Percentiles rank a stretch among this genome's conserved stretches.
Evolutionary conservation across 352 stramenopile species (phyloP).

Genomic region (Pythium grandisporangium): DNA sequence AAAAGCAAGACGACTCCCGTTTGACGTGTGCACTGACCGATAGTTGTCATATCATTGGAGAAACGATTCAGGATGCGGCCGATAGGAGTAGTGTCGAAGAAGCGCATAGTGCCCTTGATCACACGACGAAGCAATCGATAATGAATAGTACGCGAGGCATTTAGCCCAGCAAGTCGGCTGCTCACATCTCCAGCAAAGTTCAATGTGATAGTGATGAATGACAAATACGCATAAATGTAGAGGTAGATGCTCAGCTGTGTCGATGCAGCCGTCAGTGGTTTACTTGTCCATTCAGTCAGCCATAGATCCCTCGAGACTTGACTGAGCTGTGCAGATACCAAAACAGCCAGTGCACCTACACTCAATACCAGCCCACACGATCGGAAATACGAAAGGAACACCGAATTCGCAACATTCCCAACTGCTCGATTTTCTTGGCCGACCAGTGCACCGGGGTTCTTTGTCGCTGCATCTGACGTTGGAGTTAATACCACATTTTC

Average conservation of each 20-base stretch:
- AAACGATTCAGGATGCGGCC: conserved; percentile 77
- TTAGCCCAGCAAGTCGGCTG: conserved; percentile 40
- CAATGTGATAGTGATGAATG: conserved; percentile 35
- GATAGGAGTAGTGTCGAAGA: conserved; percentile 79
- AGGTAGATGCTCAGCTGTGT: conserved; percentile 34
- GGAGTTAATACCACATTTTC: no score
- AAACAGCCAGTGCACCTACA: conserved; percentile 19
- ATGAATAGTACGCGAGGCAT: conserved; percentile 57
- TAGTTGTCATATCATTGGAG: conserved; percentile 54
- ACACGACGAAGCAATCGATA: conserved; percentile 45
- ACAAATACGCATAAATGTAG: conserved; percentile 45
- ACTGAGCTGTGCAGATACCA: conserved; percentile 35
- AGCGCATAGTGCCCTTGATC: conserved; percentile 73
- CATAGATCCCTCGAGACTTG: conserved; percentile 58
- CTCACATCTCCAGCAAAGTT: conserved; percentile 36
- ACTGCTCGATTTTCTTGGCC: conserved; percentile 36
- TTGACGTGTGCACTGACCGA: conserved; percentile 32
- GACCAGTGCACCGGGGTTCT: conserved; percentile 15
- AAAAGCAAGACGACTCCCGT: no score
- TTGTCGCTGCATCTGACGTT: no score
- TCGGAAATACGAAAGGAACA: conserved; percentile 39
- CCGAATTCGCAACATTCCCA: conserved; percentile 20
- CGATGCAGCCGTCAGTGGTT: conserved; percentile 7
- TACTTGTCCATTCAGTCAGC: conserved; percentile 46
- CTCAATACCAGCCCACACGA: conserved; percentile 30